phyloP scores from a whole-genome alignment of 2,329 filamentous ascomycete species.

The Diaporthe sp. region DNA sequence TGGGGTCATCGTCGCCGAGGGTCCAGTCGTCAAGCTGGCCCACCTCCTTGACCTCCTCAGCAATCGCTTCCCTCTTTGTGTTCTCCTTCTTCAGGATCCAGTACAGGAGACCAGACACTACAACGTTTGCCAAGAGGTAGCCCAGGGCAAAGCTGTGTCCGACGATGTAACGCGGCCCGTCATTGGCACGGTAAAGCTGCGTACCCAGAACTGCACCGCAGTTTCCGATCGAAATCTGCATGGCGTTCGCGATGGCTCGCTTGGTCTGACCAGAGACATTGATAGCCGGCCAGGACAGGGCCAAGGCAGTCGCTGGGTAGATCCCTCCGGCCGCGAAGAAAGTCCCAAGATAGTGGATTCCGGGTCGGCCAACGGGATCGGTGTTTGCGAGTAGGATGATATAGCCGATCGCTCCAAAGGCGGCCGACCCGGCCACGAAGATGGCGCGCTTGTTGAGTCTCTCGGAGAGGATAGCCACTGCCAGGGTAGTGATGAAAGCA shows the following conservation, averaged over 20 bases:
- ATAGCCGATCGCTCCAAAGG: slow-evolving; percentile 73
- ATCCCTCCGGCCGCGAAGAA: slow-evolving; percentile 77
- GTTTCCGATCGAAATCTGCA: slow-evolving; percentile 81
- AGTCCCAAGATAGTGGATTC: slow-evolving; percentile 71
- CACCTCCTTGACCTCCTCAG: slow-evolving; percentile 61
- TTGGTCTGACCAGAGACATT: slow-evolving; percentile 81
- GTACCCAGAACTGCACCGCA: slow-evolving; percentile 77
- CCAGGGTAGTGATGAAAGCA: slow-evolving; percentile 71
- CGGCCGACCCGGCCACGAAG: slow-evolving; percentile 72
- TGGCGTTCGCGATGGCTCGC: slow-evolving; percentile 75
- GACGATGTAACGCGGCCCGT: slow-evolving; percentile 73
- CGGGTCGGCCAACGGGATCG: slow-evolving; percentile 61
- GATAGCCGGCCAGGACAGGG: slow-evolving; percentile 78
- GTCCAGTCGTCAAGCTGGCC: slow-evolving; percentile 67
- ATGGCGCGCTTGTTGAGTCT: slow-evolving; percentile 68
- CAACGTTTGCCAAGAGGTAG: slow-evolving; percentile 71
- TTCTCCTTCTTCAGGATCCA: slow-evolving; percentile 71
- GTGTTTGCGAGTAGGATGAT: slow-evolving; percentile 69
- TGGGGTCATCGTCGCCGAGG: slow-evolving; percentile 71
- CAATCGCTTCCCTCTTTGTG: slow-evolving; percentile 58
- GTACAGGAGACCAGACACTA: slow-evolving; percentile 67
- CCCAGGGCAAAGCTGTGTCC: slow-evolving; percentile 77
- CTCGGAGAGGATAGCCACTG: slow-evolving; percentile 72
- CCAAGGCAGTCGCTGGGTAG: slow-evolving; percentile 74
- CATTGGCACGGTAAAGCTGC: slow-evolving; percentile 74